These are phyloP conservation scores for Cinnamomum chago DNA, from an alignment of 164 flowering plant species.

Conservation along the genomic window DNA sequence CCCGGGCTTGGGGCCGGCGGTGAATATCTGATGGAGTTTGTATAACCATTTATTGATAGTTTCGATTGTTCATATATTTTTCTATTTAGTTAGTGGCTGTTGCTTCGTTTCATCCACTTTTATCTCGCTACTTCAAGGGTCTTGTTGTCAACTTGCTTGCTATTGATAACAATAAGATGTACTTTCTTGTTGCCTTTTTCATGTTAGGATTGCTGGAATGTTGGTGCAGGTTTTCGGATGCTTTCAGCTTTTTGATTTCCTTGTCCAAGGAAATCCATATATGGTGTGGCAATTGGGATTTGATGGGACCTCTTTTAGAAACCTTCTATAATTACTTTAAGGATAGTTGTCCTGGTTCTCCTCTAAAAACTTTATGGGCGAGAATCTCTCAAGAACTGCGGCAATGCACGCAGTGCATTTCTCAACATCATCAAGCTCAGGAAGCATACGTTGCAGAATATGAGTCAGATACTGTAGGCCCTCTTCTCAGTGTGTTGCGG, in stretches of 20 bases:
- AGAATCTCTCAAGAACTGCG: constrained; percentile 75
- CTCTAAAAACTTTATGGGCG: constrained; percentile 67
- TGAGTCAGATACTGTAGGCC: constrained; percentile 52
- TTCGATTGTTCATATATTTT: too few species aligned
- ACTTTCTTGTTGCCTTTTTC: neutral
- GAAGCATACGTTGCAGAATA: constrained; percentile 64
- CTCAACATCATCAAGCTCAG: constrained; percentile 85
- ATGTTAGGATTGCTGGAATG: constrained; percentile 4
- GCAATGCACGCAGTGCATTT: constrained; percentile 71
- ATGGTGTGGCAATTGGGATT: constrained; percentile 80
- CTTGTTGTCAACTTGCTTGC: neutral
- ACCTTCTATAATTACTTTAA: constrained; percentile 70
- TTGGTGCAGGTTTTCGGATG: constrained; percentile 71
- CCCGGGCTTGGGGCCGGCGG: too few species aligned
- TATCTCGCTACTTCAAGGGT: neutral
- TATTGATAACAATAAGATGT: neutral
- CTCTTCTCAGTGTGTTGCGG: constrained; percentile 65
- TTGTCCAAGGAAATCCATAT: constrained; percentile 60
- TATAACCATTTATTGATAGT: neutral
- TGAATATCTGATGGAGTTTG: too few species aligned
- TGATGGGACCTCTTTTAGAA: constrained; percentile 90
- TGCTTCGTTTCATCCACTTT: too few species aligned
- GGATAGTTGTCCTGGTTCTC: constrained; percentile 55
- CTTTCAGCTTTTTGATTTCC: constrained; percentile 56
- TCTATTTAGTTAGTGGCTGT: neutral